Base-by-base conservation (phyloP, 805 yeast species). In the Metschnikowia kunwiensis region DNA sequence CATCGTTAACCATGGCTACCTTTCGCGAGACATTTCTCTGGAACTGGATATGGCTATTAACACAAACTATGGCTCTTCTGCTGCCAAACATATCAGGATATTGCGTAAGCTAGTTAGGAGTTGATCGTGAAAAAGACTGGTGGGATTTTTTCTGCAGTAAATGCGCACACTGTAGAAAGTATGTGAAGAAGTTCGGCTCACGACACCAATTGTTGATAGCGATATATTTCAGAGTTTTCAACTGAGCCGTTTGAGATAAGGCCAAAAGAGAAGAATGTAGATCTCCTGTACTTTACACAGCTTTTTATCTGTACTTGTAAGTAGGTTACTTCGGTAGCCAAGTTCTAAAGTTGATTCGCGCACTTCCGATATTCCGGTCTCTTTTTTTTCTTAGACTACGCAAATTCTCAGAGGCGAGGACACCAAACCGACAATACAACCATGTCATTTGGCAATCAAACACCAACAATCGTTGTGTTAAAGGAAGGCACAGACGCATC, bases 401-500 rank as follows among this genome's bases (percentile, higher is more conserved):
- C 24, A 21, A 9, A 3, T 21, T 21, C 24, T 21, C 11, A n/a
- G 11, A 3, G 11, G 9, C 11, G 23, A 20, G 10, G 10, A 9
- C 9, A n/a, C 3, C 11, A 21, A 21, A 21, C 24, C 24, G 13
- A 19, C 11, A 24, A 11, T 12, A 20, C 28, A 24, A 42, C 24
- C 37, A 89, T 88, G 96, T 83, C 82, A 55, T 87, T 86, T 58
- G 86, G 91, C 46, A 85, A 84, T 38, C 96, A 89, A 62, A 84
- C 97, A 24, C 98, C 98, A 30, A 91, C 98, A n/a, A 86, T 91
- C 52, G 97, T 93, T 45, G 97, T 93, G 36, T 78, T 93, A 44
- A 91, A 89, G 60, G 99, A 93, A 64, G 99, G 99, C 34, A 93
- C 99, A 4, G 98, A 93, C 57, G 70, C 95, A 21, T 85, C 96